Percentiles rank a stretch among this genome's conserved stretches.
Evolutionary conservation across 176 grass and related monocot species (phyloP).

Genomic region (Zea luxurians): DNA sequence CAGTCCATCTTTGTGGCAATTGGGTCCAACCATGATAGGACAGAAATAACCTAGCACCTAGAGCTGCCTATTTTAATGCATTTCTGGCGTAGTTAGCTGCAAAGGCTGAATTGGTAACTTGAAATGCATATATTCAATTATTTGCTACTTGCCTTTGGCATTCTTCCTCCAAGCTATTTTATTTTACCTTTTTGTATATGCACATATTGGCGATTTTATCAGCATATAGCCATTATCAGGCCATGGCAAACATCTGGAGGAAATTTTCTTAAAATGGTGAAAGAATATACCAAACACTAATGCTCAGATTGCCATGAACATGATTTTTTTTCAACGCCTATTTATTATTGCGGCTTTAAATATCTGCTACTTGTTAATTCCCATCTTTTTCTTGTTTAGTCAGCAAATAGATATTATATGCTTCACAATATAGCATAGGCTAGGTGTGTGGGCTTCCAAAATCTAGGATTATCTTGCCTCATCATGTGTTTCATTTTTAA

Average conservation of each 20-base stretch:
- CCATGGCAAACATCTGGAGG: background rate
- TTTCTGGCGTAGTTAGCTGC: background rate
- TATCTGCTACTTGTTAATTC: background rate
- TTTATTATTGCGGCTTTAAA: background rate
- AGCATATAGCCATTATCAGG: background rate
- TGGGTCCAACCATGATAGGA: background rate
- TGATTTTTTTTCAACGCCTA: background rate
- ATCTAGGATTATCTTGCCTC: constrained; percentile 2
- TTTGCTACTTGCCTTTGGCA: background rate
- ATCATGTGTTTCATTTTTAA: background rate
- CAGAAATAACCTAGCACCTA: background rate
- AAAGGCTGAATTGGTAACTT: constrained; percentile 1
- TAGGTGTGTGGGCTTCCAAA: background rate
- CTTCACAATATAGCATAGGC: background rate
- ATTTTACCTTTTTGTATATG: constrained; percentile 9
- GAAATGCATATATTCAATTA: constrained; percentile 4
- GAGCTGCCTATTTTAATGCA: background rate
- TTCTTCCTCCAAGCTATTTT: constrained; percentile 1
- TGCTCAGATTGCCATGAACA: background rate
- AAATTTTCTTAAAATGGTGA: background rate
- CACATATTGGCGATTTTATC: background rate
- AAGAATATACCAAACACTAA: background rate
- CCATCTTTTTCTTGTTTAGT: background rate
- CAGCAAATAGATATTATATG: background rate
- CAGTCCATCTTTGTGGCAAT: constrained; percentile 2